A percentile compares a stretch with the other conserved stretches of the same genome.
Evolutionary conservation across 768 basidiomycete species (phyloP).

Genomic region (Russula olivacea): DNA sequence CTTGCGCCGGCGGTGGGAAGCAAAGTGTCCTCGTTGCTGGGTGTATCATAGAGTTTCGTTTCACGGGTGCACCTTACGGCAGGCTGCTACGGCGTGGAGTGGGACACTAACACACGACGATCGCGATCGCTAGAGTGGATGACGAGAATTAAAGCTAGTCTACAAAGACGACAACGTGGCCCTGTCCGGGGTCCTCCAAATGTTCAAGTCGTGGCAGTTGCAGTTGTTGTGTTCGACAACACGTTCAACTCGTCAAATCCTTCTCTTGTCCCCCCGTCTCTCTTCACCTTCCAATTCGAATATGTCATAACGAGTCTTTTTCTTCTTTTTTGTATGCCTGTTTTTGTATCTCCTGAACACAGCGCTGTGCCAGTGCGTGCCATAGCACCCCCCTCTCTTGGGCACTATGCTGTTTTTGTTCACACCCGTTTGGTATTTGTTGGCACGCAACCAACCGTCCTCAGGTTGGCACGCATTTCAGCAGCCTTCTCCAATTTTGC

Average conservation of each 20-base stretch:
- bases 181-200: conserved; percentile 8
- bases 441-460: conserved; percentile 12
- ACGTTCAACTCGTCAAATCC: conserved; percentile 5
- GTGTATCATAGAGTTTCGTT: not conserved
- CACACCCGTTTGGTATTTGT: conserved; percentile 7
- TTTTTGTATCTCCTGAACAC: conserved; percentile 3
- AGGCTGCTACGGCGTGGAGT: not conserved
- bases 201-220: not conserved
- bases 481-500: conserved; percentile 13
- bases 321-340: not conserved
- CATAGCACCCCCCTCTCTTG: not conserved
- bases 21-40: no score
- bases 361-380: not conserved
- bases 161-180: not conserved
- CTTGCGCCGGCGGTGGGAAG: not conserved
- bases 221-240: not conserved
- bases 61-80: not conserved
- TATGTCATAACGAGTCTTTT: conserved; percentile 4
- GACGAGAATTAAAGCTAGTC: not conserved
- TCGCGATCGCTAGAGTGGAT: not conserved
- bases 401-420: conserved; percentile 10
- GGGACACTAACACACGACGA: not conserved
- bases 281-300: not conserved
- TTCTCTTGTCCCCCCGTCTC: not conserved
- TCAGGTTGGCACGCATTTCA: conserved; percentile 9